Percentiles rank a stretch among this genome's conserved stretches.
Evolutionary conservation across 1,139 yeast species (phyloP).

Genomic region (Yamadazyma atmosphaerica): DNA sequence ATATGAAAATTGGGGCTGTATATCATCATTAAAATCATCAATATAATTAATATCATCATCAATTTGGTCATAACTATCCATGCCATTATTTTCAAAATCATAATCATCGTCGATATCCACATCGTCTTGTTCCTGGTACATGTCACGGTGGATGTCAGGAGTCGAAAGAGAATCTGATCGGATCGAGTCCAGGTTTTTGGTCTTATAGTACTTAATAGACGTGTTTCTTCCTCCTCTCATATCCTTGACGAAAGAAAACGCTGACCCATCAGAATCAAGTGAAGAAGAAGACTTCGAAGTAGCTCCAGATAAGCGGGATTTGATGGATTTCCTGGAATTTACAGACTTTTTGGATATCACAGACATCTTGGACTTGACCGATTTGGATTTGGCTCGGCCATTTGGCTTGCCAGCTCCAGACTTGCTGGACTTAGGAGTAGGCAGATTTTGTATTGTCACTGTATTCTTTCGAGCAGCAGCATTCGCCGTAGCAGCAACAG

Average conservation of each 20-base stretch:
- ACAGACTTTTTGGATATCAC: conserved; percentile 7
- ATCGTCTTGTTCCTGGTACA: conserved; percentile 31
- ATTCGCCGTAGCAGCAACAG: no score
- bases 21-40: conserved; percentile 36
- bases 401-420: neutral
- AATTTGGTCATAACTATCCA: conserved; percentile 36
- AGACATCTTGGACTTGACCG: conserved; percentile 3
- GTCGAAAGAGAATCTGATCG: conserved; percentile 3
- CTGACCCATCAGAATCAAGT: conserved; percentile 14
- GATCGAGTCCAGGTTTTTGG: conserved; percentile 13
- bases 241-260: conserved; percentile 59
- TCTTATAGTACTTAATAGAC: conserved; percentile 61
- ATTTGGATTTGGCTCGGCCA: neutral
- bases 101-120: conserved; percentile 43
- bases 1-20: neutral
- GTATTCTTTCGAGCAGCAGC: no score
- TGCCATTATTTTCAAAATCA: conserved; percentile 53
- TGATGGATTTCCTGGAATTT: conserved; percentile 6
- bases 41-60: conserved; percentile 54
- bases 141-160: conserved; percentile 9
- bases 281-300: conserved; percentile 10
- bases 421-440: neutral
- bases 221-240: conserved; percentile 58
- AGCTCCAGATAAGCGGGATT: conserved; percentile 6
- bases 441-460: neutral